Evolutionary conservation across 176 grass and related monocot genomes (phyloP).

Genomic region (Eragrostis nindensis): DNA sequence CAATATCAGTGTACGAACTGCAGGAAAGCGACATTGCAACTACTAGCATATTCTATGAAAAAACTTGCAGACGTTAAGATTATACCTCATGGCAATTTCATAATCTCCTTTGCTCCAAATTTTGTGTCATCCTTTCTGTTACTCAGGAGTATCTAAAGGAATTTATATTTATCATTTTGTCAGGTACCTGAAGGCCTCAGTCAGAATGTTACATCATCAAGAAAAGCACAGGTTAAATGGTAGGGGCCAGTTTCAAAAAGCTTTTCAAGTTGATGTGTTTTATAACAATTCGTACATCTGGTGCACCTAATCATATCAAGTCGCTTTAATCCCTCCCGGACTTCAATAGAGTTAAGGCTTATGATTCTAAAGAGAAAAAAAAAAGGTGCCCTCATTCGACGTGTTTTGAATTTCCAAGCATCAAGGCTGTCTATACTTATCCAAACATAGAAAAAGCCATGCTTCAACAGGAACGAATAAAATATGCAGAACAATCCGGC

Average conservation of each 20-base stretch:
- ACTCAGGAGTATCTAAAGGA: slow-evolving; percentile 1
- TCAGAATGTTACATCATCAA: slow-evolving; percentile 34
- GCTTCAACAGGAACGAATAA: background rate
- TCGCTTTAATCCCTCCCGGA: slow-evolving; percentile 5
- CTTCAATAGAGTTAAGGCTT: slow-evolving; percentile 3
- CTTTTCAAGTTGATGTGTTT: background rate
- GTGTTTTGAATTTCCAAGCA: background rate
- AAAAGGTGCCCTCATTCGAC: background rate
- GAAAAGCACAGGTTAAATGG: slow-evolving; percentile 33
- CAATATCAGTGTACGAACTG: background rate
- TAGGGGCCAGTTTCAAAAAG: slow-evolving; percentile 27
- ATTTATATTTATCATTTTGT: slow-evolving; percentile 19
- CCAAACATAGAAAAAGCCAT: too few relatives aligned
- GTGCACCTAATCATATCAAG: slow-evolving; percentile 6
- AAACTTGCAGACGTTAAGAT: slow-evolving; percentile 10
- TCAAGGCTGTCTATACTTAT: slow-evolving; percentile 1
- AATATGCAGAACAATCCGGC: too few relatives aligned
- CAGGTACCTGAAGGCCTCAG: slow-evolving; percentile 42
- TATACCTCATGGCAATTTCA: slow-evolving; percentile 2
- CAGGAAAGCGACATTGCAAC: slow-evolving; percentile 2
- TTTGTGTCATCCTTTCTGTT: background rate
- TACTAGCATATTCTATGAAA: slow-evolving; percentile 8
- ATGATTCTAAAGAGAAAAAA: slow-evolving; percentile 4
- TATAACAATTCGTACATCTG: background rate
- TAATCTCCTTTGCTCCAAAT: background rate